Evolutionary conservation across 106 monocot species (phyloP).

Genomic region (Dioscorea alata): DNA sequence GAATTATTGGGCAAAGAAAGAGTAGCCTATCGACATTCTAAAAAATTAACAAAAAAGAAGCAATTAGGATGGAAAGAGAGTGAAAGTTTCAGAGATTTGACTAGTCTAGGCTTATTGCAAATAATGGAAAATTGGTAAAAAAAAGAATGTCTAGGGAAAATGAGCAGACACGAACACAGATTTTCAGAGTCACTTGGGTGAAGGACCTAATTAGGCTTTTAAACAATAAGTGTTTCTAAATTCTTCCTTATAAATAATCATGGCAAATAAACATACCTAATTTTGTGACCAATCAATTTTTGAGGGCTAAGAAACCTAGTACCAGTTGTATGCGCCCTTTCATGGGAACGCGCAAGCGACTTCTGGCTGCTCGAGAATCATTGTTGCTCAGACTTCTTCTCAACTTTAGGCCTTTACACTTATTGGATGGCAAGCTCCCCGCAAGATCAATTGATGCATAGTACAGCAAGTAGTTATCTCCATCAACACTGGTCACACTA

Average conservation of each 20-base stretch:
- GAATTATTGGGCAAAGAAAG: too few relatives aligned
- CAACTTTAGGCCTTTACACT: constrained; percentile 41
- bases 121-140: too few relatives aligned
- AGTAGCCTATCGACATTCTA: too few relatives aligned
- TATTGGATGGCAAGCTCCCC: constrained; percentile 39
- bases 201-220: too few relatives aligned
- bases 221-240: neutral
- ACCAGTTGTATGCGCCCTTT: constrained; percentile 97
- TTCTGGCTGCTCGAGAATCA: constrained; percentile 60
- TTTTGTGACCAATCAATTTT: constrained; percentile 24
- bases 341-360: constrained; percentile 78
- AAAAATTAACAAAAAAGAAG: too few relatives aligned
- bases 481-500: constrained; percentile 75
- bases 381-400: constrained; percentile 63
- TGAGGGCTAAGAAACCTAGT: constrained; percentile 28
- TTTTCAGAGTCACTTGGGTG: too few relatives aligned
- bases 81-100: too few relatives aligned
- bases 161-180: too few relatives aligned
- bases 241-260: neutral
- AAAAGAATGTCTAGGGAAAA: too few relatives aligned
- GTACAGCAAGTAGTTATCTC: constrained; percentile 79
- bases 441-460: constrained; percentile 88
- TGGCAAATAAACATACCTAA: constrained; percentile 21
- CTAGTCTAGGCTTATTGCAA: too few relatives aligned
- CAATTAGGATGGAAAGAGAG: too few relatives aligned